These are phyloP conservation scores for Pythium aristosporum DNA, from an alignment of 352 stramenopile genomes.

Conservation along the genomic window DNA sequence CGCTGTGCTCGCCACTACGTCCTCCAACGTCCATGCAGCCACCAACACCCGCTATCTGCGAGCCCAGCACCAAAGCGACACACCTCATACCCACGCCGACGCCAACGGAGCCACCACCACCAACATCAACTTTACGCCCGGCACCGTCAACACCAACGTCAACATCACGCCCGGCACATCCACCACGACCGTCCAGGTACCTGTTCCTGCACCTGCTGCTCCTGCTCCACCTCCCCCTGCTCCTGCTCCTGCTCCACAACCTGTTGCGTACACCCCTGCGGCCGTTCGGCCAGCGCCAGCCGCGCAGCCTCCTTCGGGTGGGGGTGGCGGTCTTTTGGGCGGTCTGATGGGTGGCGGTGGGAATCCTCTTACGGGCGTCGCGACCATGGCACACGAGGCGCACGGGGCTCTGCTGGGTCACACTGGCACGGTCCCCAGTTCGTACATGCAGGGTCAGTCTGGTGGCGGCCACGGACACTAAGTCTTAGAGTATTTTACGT, in stretches of 20 bases:
- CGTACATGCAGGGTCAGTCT: conserved; percentile 20
- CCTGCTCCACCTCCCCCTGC: neutral
- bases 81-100: neutral
- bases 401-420: conserved; percentile 17
- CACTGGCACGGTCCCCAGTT: conserved; percentile 18
- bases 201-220: neutral
- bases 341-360: conserved; percentile 6
- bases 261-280: neutral
- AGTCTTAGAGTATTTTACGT: neutral
- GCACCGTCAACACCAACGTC: conserved; percentile 1
- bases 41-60: neutral
- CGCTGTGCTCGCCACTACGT: neutral
- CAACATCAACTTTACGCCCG: neutral
- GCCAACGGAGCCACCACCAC: neutral
- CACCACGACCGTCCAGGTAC: conserved; percentile 4
- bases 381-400: conserved; percentile 12
- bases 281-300: neutral
- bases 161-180: conserved; percentile 9
- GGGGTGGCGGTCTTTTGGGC: conserved; percentile 6
- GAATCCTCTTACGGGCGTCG: conserved; percentile 9
- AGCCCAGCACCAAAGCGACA: conserved; percentile 2
- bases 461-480: conserved; percentile 5
- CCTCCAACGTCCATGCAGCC: neutral
- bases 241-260: neutral
- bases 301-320: neutral